Evolutionary conservation across 2,329 filamentous ascomycete species (phyloP), one percentile per base, ranked within the genome.

Genomic region (Botrytis paeoniae): DNA sequence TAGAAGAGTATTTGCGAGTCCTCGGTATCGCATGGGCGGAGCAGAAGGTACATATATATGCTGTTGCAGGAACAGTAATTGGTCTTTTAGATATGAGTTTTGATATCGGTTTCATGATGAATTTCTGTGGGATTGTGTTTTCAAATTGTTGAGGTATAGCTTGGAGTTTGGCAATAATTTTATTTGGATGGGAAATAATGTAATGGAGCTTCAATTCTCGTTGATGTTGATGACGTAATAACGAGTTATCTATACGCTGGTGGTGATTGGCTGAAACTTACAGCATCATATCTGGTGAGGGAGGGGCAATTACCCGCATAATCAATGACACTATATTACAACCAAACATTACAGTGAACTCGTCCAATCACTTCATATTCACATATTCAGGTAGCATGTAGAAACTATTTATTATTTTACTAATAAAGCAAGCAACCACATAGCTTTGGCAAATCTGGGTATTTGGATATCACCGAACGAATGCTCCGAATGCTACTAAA

Each of bases 401-500:
- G 25, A 39, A 54, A 29, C 16, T 51, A n/a, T 39, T 51, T 32
- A 54, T 54, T n/a, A 41, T 57, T 57, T 32, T 57, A 69, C 48
- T 59, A 69, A 32, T 4, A 63, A 63, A 39, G 65, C 65, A 62
- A 20, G 57, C 68, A 45, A 62, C 54, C 12, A 45, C 43, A 70
- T 35, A 61, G 51, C 54, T 61, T 32, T 61, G 68, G 68, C 39
- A 62, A 37, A 70, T 70, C 68, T 62, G 68, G 39, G 68, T 70
- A 70, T 62, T 60, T 41, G 68, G 51, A 62, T 62, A 69, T 69
- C 65, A 69, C 65, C 51, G 35, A 69, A 57, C 37, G 48, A 69
- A 41, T 69, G 35, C 48, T 69, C 65, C 65, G 65, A 69, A 69
- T 29, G 48, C n/a, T 69, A 69, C 37, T 48, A 69, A 69, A 69